Percentiles rank a stretch among this genome's conserved stretches.
These are phyloP conservation scores for Beauveria brongniartii DNA, from an alignment of 2,329 filamentous ascomycete species.

Conservation along the genomic window DNA sequence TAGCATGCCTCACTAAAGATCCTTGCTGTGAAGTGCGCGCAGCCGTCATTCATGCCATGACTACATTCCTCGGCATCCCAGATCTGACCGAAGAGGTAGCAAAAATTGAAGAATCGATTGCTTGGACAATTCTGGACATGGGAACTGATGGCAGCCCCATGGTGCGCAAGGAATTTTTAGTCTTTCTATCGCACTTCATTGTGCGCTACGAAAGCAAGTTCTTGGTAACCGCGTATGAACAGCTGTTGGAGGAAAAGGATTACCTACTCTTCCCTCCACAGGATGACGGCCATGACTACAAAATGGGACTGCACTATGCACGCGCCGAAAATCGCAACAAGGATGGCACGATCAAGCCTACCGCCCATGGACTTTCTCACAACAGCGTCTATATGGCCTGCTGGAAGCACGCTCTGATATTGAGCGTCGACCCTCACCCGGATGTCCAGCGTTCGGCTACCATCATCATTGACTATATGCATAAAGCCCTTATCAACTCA, in stretches of 20 bases:
- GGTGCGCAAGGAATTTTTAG: conserved; percentile 85
- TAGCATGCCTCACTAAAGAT: conserved; percentile 76
- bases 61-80: conserved; percentile 87
- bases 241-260: conserved; percentile 75
- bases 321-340: conserved; percentile 45
- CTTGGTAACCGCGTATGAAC: conserved; percentile 83
- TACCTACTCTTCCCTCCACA: conserved; percentile 49
- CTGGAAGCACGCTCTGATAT: conserved; percentile 86
- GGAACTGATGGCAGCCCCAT: conserved; percentile 88
- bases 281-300: conserved; percentile 49
- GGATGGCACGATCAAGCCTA: conserved; percentile 49
- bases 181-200: conserved; percentile 90
- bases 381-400: conserved; percentile 89
- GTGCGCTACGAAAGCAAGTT: conserved; percentile 89
- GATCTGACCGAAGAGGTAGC: conserved; percentile 87
- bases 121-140: conserved; percentile 83
- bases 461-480: conserved; percentile 78
- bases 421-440: conserved; percentile 90
- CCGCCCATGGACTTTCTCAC: conserved; percentile 57
- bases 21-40: conserved; percentile 87
- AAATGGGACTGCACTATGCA: conserved; percentile 56
- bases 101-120: conserved; percentile 83
- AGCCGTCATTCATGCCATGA: conserved; percentile 87
- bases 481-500: conserved; percentile 70
- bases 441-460: conserved; percentile 83